These are phyloP conservation scores for Ogataea pini DNA, from an alignment of 805 yeast genomes.

Conservation along the genomic window DNA sequence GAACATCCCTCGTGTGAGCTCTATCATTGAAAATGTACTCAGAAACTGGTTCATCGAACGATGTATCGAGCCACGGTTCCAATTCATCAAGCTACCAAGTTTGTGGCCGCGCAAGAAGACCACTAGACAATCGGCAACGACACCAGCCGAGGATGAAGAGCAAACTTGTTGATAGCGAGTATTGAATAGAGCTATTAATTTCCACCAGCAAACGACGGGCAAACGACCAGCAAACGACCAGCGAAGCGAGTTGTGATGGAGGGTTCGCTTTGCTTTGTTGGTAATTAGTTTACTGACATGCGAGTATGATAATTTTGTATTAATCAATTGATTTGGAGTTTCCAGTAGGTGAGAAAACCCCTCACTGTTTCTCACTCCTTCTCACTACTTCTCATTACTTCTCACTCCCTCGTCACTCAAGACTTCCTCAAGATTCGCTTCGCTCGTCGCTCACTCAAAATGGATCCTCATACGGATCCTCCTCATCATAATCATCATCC, in stretches of 20 bases:
- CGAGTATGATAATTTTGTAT: too few relatives aligned
- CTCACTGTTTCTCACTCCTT: too few relatives aligned
- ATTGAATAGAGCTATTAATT: too few relatives aligned
- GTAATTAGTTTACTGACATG: too few relatives aligned
- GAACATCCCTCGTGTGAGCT: conserved; percentile 88
- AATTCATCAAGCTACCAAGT: conserved; percentile 79
- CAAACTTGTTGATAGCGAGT: conserved; percentile 1
- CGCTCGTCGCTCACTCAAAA: conserved; percentile 43
- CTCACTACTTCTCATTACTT: too few relatives aligned
- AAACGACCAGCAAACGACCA: neutral
- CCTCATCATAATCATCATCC: conserved; percentile 97
- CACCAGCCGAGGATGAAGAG: conserved; percentile 20
- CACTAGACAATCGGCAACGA: conserved; percentile 43
- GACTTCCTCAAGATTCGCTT: too few relatives aligned
- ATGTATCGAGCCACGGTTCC: conserved; percentile 92
- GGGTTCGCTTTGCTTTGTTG: too few relatives aligned
- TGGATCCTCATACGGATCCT: conserved; percentile 97
- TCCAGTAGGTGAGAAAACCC: too few relatives aligned
- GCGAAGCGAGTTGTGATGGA: neutral
- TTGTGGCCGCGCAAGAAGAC: conserved; percentile 77
- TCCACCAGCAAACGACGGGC: too few relatives aligned
- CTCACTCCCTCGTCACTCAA: too few relatives aligned
- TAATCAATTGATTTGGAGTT: too few relatives aligned
- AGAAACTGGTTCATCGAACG: conserved; percentile 90
- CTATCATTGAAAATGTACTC: conserved; percentile 77